phyloP scores from a whole-genome alignment of 1,139 yeast species.

The Yamadazyma diospyri region DNA sequence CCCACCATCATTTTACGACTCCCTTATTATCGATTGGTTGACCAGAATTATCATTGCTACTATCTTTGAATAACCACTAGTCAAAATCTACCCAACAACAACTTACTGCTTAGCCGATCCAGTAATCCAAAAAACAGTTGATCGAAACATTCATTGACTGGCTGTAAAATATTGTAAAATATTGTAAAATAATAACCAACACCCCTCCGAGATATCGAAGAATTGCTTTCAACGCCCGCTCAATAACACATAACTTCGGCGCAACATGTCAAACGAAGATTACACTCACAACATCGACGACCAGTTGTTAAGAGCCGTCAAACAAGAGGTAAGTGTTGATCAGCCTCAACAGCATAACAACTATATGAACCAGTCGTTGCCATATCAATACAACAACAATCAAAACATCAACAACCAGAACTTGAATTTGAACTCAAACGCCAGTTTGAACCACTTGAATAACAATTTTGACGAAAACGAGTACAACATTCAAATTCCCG shows the following conservation, averaged over 20 bases:
- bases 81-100: no score
- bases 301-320: conserved; percentile 39
- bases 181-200: conserved; percentile 3
- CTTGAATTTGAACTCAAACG: not conserved
- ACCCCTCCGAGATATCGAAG: no score
- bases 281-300: conserved; percentile 46
- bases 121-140: no score
- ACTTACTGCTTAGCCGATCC: no score
- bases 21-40: no score
- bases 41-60: no score
- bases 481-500: conserved; percentile 48
- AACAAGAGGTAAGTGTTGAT: conserved; percentile 20
- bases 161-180: conserved; percentile 3
- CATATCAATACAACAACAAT: conserved; percentile 15
- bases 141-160: no score
- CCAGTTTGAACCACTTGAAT: conserved; percentile 6
- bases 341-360: conserved; percentile 12
- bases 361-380: conserved; percentile 4
- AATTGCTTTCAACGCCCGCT: no score
- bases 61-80: no score
- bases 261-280: conserved; percentile 18
- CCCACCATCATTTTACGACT: no score
- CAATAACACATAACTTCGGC: no score
- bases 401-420: conserved; percentile 4
- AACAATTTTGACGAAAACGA: conserved; percentile 29